A percentile compares a stretch with the other conserved stretches of the same genome.
Evolutionary conservation across 2,329 filamentous ascomycete genomes (phyloP).

Genomic region (Colletotrichum sp.): DNA sequence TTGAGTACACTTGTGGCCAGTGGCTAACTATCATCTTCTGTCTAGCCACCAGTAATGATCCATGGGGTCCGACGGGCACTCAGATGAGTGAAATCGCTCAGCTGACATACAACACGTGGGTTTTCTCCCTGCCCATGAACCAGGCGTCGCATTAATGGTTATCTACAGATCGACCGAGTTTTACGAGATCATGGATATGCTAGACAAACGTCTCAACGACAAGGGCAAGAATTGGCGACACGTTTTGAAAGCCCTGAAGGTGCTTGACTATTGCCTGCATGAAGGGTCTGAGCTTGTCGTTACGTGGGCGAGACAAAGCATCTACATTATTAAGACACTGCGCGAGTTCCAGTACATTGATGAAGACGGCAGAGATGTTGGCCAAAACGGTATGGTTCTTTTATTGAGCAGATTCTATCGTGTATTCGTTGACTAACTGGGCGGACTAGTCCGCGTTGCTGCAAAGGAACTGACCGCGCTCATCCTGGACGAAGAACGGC

Average conservation of each 20-base stretch:
- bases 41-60: conserved; percentile 95
- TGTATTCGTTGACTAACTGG: conserved; percentile 30
- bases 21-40: background rate
- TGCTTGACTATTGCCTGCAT: conserved; percentile 96
- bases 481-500: conserved; percentile 90
- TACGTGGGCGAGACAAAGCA: conserved; percentile 96
- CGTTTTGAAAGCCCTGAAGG: conserved; percentile 95
- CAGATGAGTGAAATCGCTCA: conserved; percentile 99
- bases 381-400: conserved; percentile 80
- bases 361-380: conserved; percentile 93
- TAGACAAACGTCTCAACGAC: conserved; percentile 97
- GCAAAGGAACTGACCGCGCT: conserved; percentile 95
- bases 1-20: background rate
- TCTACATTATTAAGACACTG: conserved; percentile 98
- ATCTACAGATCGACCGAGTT: conserved; percentile 84
- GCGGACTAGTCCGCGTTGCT: conserved; percentile 79
- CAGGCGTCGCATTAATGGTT: background rate
- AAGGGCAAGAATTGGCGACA: conserved; percentile 99
- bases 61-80: conserved; percentile 96
- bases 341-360: conserved; percentile 97
- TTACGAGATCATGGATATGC: conserved; percentile 99
- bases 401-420: background rate
- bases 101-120: conserved; percentile 96
- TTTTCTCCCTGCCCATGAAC: conserved; percentile 19
- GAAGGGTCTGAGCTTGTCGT: conserved; percentile 96